Percentiles rank a stretch among this genome's conserved stretches.
phyloP scores from a whole-genome alignment of 805 yeast genomes.

The Cyberlindnera galapagoensis region DNA sequence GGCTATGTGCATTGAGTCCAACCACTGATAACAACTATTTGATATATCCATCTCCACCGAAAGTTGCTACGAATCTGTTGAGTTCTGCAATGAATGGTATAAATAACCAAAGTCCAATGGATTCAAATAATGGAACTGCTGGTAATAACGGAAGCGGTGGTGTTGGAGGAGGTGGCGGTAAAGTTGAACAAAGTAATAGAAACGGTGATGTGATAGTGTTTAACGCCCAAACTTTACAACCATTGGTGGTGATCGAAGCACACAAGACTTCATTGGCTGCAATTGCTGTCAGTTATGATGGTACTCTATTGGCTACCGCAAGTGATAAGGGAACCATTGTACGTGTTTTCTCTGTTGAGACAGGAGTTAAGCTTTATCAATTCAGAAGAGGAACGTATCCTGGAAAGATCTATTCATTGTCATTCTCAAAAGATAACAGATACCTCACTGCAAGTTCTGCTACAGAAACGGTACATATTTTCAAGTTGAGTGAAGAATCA shows the following conservation, averaged over 20 bases:
- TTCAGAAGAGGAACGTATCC: constrained; percentile 82
- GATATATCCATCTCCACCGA: constrained; percentile 77
- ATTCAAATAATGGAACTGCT: constrained; percentile 1
- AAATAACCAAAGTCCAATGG: background rate
- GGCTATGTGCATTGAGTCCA: constrained; percentile 58
- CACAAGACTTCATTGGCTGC: constrained; percentile 67
- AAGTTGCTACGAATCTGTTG: constrained; percentile 25
- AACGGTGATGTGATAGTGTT: constrained; percentile 68
- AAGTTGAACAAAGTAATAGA: constrained; percentile 21
- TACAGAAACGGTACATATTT: constrained; percentile 89
- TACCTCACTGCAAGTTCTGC: constrained; percentile 80
- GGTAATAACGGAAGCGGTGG: constrained; percentile 32
- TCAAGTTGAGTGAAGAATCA: constrained; percentile 47
- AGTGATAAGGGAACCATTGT: constrained; percentile 75
- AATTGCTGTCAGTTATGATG: constrained; percentile 57
- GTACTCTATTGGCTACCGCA: constrained; percentile 63
- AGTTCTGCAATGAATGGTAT: constrained; percentile 2
- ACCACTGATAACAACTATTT: constrained; percentile 43
- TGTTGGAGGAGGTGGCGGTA: constrained; percentile 26
- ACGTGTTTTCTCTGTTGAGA: constrained; percentile 56
- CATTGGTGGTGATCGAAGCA: constrained; percentile 64
- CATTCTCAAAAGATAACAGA: constrained; percentile 64
- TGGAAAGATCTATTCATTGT: constrained; percentile 68
- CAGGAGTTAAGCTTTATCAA: constrained; percentile 58
- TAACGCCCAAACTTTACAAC: constrained; percentile 54